phyloP scores from a whole-genome alignment of 257 asterid species.

The Gardenia jasminoides region DNA sequence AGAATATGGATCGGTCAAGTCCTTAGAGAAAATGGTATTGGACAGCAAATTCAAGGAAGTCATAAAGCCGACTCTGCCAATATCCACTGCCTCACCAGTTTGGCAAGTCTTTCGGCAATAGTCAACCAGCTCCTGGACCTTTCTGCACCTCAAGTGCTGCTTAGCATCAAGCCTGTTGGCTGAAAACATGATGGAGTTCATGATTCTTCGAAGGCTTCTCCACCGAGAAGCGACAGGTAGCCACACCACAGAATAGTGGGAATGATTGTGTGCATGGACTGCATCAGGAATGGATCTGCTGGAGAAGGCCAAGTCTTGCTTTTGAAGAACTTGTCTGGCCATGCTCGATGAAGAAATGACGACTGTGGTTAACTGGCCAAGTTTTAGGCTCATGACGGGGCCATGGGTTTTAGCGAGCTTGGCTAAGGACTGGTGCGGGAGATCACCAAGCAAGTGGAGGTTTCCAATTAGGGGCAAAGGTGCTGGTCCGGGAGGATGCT shows the following conservation, averaged over 20 bases:
- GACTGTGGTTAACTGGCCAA: slow-evolving; percentile 52
- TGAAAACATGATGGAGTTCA: slow-evolving; percentile 53
- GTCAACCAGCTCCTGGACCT: slow-evolving; percentile 58
- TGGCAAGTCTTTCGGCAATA: slow-evolving; percentile 43
- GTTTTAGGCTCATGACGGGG: slow-evolving; percentile 35
- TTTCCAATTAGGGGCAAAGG: slow-evolving; percentile 70
- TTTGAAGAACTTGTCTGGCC: slow-evolving; percentile 55
- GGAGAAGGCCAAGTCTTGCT: slow-evolving; percentile 29
- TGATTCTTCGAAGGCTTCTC: slow-evolving; percentile 22
- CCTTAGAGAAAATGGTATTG: slow-evolving; percentile 49
- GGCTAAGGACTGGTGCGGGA: slow-evolving; percentile 25
- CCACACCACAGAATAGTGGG: slow-evolving; percentile 17
- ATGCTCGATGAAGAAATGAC: slow-evolving; percentile 59
- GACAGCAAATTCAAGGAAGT: slow-evolving; percentile 46
- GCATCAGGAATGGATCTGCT: slow-evolving; percentile 25
- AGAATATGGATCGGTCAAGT: slow-evolving; percentile 36
- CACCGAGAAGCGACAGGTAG: slow-evolving; percentile 24
- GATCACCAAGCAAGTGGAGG: slow-evolving; percentile 37
- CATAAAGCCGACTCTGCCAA: slow-evolving; percentile 26
- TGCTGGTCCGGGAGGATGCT: slow-evolving; percentile 38
- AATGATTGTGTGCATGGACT: slow-evolving; percentile 22
- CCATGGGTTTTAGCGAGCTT: slow-evolving; percentile 28
- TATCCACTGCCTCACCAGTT: slow-evolving; percentile 34
- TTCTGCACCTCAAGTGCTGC: slow-evolving; percentile 37
- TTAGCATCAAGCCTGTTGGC: slow-evolving; percentile 56